A percentile compares a stretch with the other conserved stretches of the same genome.
Conservation (phyloP, 805 yeast genomes). For the Naumovozyma baii region DNA sequence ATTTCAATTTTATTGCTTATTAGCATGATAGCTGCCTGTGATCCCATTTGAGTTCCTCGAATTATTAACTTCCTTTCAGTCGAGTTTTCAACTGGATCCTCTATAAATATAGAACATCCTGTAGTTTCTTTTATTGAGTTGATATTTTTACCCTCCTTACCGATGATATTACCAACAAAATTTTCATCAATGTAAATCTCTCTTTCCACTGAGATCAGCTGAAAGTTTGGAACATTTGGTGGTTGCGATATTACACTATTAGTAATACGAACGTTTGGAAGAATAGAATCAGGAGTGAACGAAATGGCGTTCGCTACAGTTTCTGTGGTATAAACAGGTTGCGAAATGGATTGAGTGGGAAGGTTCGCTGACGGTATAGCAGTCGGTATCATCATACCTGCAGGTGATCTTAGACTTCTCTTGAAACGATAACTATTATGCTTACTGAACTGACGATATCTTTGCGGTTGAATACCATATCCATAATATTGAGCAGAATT, state of each 20-base stretch:
- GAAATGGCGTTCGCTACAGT: conserved; percentile 21
- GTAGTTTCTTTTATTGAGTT: conserved; percentile 66
- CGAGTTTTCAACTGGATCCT: conserved; percentile 43
- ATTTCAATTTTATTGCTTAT: conserved; percentile 63
- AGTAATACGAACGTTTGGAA: conserved; percentile 21
- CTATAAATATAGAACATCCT: conserved; percentile 68
- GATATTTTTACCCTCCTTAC: conserved; percentile 76
- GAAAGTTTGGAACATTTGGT: conserved; percentile 22
- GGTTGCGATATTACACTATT: conserved; percentile 13
- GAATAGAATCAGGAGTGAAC: conserved; percentile 19
- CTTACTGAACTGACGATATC: conserved; percentile 23
- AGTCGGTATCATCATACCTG: conserved; percentile 7
- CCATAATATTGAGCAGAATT: conserved; percentile 3
- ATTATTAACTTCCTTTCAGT: conserved; percentile 57
- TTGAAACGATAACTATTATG: conserved; percentile 10
- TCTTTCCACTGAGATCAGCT: conserved; percentile 34
- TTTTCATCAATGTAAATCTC: conserved; percentile 68
- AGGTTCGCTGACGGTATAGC: conserved; percentile 1
- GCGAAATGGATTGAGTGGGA: background rate
- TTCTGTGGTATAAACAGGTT: conserved; percentile 18
- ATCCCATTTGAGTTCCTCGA: conserved; percentile 56
- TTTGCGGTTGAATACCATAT: conserved; percentile 10
- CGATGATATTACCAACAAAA: conserved; percentile 76
- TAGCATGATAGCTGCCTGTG: conserved; percentile 62
- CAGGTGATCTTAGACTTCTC: conserved; percentile 12